Conservation (phyloP, 192 early-diverging fungal genomes). For the Backusella psychrophila region DNA sequence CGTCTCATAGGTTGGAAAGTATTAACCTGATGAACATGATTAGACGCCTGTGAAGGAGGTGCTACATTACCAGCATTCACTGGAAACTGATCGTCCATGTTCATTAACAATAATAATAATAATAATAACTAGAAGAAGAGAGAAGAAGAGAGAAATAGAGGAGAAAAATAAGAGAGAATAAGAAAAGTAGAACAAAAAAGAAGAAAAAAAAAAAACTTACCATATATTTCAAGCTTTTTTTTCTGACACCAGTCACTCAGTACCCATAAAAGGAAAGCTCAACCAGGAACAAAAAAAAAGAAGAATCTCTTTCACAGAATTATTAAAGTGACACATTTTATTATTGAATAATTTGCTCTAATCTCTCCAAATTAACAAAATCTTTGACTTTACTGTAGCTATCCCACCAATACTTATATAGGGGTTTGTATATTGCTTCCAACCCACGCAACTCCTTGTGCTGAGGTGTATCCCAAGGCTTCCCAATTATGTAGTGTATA, state of each 20-base stretch:
- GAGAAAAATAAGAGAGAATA: not conserved
- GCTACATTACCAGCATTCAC: slow-evolving; percentile 34
- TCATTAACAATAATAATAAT: not conserved
- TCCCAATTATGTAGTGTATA: slow-evolving; percentile 45
- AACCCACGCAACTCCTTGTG: not conserved
- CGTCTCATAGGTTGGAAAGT: slow-evolving; percentile 13
- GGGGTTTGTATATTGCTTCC: not conserved
- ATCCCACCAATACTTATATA: slow-evolving; percentile 19
- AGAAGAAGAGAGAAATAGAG: not conserved
- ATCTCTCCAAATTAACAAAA: not conserved
- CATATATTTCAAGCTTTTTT: not conserved
- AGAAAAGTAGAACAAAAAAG: not conserved
- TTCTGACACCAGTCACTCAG: not conserved
- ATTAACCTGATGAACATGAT: not conserved
- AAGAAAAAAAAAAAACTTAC: not conserved
- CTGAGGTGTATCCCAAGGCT: slow-evolving; percentile 40
- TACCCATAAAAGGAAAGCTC: not conserved
- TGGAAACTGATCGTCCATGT: slow-evolving; percentile 28
- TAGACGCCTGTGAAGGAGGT: slow-evolving; percentile 25
- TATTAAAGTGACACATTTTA: not conserved
- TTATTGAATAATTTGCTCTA: slow-evolving; percentile 5
- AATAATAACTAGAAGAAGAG: not conserved
- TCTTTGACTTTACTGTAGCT: not conserved
- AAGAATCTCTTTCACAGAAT: not conserved
- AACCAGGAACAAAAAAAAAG: not conserved